phyloP scores from a whole-genome alignment of 202 grass and related monocot genomes.

The Digitaria exilis region DNA sequence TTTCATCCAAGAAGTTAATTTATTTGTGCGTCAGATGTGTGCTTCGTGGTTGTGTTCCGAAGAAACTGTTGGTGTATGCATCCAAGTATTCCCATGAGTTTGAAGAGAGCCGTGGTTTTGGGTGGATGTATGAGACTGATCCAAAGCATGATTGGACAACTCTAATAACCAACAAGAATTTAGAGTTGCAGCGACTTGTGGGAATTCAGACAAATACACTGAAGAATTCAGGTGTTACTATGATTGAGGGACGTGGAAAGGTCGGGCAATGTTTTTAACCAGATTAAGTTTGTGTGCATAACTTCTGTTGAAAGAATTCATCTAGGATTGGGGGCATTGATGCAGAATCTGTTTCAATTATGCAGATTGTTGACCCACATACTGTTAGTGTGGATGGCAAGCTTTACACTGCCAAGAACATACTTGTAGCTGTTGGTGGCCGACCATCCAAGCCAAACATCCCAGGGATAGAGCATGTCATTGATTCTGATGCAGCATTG shows the following conservation, averaged over 20 bases:
- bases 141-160: conserved; percentile 78
- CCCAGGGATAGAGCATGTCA: conserved; percentile 70
- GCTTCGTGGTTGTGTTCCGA: conserved; percentile 75
- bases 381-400: conserved; percentile 77
- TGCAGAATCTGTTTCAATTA: neutral
- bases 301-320: neutral
- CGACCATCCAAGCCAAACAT: conserved; percentile 62
- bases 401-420: conserved; percentile 66
- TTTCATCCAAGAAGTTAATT: neutral
- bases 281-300: conserved; percentile 21
- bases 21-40: conserved; percentile 60
- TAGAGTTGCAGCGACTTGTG: conserved; percentile 67
- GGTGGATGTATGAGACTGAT: conserved; percentile 69
- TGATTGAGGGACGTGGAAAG: conserved; percentile 89
- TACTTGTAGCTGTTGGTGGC: conserved; percentile 77
- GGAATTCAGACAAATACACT: conserved; percentile 73
- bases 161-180: conserved; percentile 82
- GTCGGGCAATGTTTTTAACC: conserved; percentile 42
- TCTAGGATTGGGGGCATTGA: neutral
- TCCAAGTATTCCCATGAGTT: conserved; percentile 81
- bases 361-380: conserved; percentile 72
- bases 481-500: conserved; percentile 80
- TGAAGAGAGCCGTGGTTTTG: conserved; percentile 73
- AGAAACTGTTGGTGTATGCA: conserved; percentile 73
- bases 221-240: conserved; percentile 65